A percentile compares a stretch with the other conserved stretches of the same genome.
Evolutionary conservation across 176 grass and related monocot genomes (phyloP).

Genomic region (Musa acuminata): DNA sequence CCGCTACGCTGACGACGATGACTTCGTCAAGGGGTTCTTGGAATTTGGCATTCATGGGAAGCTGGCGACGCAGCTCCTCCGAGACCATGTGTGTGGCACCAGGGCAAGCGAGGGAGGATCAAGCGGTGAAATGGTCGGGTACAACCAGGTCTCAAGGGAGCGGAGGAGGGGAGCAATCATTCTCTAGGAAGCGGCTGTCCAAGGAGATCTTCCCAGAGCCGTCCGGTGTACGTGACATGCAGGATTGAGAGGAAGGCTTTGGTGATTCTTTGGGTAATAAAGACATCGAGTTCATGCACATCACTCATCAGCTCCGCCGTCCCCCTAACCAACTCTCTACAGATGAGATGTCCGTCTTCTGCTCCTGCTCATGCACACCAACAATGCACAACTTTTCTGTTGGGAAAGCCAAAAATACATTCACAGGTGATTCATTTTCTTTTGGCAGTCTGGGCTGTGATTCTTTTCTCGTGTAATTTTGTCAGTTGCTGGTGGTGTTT

Average conservation of each 20-base stretch:
- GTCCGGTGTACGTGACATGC: constrained; percentile 52
- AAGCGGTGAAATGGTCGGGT: constrained; percentile 54
- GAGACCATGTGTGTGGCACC: constrained; percentile 28
- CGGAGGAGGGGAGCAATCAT: constrained; percentile 79
- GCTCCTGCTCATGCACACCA: no score
- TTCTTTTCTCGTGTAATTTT: background rate
- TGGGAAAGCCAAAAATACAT: no score
- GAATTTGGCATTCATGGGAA: constrained; percentile 80
- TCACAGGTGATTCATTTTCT: background rate
- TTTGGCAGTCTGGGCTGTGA: background rate
- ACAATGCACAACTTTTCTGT: no score
- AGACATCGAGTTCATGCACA: background rate
- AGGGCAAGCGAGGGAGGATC: constrained; percentile 54
- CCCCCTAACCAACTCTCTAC: no score
- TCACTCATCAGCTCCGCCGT: no score
- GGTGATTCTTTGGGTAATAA: constrained; percentile 23
- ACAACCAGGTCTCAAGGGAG: constrained; percentile 82
- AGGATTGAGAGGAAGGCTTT: constrained; percentile 42
- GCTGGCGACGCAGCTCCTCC: constrained; percentile 77
- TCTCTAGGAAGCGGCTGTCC: constrained; percentile 58
- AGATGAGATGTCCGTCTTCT: no score
- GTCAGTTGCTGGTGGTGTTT: background rate
- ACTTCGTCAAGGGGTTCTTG: constrained; percentile 87
- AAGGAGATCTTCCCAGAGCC: constrained; percentile 92
- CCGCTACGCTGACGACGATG: constrained; percentile 66